Evolutionary conservation across 352 stramenopile species (phyloP).

Genomic region (Paralagenidium karlingii): DNA sequence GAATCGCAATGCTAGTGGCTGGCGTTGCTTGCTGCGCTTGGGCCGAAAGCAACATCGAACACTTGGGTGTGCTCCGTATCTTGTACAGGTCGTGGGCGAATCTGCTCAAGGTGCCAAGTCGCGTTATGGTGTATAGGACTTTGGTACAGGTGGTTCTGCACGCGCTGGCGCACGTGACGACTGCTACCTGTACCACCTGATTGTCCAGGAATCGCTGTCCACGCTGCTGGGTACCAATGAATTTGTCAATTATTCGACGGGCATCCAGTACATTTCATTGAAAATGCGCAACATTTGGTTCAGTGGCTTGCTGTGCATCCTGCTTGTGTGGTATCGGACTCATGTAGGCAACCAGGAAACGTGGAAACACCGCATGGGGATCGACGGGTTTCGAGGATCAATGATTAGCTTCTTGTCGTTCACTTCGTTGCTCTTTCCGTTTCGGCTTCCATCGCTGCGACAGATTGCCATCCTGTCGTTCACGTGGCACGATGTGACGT

Average conservation of each 20-base stretch:
- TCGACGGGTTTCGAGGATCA: conserved; percentile 3
- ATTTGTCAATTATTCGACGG: conserved; percentile 5
- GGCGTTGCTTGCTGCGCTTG: too few relatives aligned
- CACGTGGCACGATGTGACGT: too few relatives aligned
- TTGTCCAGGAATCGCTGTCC: conserved; percentile 10
- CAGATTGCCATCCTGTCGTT: too few relatives aligned
- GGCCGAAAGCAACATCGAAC: conserved; percentile 1
- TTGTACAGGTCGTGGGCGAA: neutral
- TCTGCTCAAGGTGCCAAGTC: conserved; percentile 6
- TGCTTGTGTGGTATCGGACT: too few relatives aligned
- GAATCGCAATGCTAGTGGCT: conserved; percentile 14
- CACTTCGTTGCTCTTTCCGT: too few relatives aligned
- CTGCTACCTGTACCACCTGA: conserved; percentile 8
- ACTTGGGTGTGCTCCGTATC: neutral
- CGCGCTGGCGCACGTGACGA: conserved; percentile 12
- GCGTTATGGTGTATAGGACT: conserved; percentile 11
- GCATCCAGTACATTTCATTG: too few relatives aligned
- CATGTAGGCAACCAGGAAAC: too few relatives aligned
- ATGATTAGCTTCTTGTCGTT: conserved; percentile 3
- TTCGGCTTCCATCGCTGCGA: too few relatives aligned
- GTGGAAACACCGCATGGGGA: neutral
- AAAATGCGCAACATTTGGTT: conserved; percentile 29
- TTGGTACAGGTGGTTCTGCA: conserved; percentile 19
- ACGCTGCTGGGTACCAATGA: conserved; percentile 8
- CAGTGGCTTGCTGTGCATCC: too few relatives aligned